A percentile compares a stretch with the other conserved stretches of the same genome.
These are phyloP conservation scores for Exserohilum turcica DNA, from an alignment of 2,329 filamentous ascomycete species.

Conservation along the genomic window DNA sequence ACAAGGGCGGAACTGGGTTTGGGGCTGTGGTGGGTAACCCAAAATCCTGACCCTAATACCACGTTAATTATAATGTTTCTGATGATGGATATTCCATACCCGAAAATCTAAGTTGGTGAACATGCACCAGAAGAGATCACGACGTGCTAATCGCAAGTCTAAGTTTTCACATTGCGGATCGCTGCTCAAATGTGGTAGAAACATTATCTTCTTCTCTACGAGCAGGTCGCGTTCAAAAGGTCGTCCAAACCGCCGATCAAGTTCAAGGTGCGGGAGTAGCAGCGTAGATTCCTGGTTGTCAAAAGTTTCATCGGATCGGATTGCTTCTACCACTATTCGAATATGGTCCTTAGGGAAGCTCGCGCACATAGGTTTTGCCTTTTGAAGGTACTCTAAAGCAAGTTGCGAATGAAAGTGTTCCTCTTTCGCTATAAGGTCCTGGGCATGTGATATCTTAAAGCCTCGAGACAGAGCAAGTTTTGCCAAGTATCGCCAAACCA, in stretches of 20 bases:
- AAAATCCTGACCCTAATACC: no score
- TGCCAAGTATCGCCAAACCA: slow-evolving; percentile 14
- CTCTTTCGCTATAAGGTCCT: slow-evolving; percentile 10
- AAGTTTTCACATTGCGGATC: neutral
- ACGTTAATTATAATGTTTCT: no score
- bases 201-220: neutral
- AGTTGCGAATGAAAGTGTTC: slow-evolving; percentile 10
- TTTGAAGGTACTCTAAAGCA: slow-evolving; percentile 16
- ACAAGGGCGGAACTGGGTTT: no score
- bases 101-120: neutral
- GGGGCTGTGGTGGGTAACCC: no score
- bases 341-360: slow-evolving; percentile 9
- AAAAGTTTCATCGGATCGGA: neutral
- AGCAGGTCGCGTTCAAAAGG: neutral
- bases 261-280: neutral
- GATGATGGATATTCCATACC: no score
- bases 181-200: neutral
- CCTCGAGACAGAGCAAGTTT: slow-evolving; percentile 9
- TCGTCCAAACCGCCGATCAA: neutral
- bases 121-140: neutral
- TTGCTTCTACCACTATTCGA: slow-evolving; percentile 6
- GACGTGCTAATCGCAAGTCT: neutral
- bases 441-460: slow-evolving; percentile 8
- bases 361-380: slow-evolving; percentile 13
- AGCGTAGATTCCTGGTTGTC: neutral